phyloP scores from a whole-genome alignment of 768 basidiomycete genomes.

The Tubosaeta sp. region DNA sequence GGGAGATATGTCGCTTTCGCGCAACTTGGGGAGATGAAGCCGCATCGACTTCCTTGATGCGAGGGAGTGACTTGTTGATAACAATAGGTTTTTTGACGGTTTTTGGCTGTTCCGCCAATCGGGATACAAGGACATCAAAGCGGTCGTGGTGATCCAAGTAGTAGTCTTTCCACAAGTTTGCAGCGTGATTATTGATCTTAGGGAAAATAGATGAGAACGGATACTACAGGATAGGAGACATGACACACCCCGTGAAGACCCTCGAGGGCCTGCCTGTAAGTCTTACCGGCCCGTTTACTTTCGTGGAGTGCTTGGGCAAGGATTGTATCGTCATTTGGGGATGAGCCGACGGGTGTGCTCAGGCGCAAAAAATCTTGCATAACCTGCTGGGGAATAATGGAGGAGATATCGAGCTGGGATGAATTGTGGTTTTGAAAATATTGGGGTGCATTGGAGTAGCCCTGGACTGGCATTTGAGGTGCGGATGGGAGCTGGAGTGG shows the following conservation, averaged over 20 bases:
- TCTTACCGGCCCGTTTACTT: conserved; percentile 39
- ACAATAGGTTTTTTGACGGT: conserved; percentile 30
- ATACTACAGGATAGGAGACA: neutral
- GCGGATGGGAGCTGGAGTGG: conserved; percentile 31
- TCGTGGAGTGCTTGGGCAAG: conserved; percentile 47
- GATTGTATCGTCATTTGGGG: conserved; percentile 51
- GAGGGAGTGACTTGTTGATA: conserved; percentile 7
- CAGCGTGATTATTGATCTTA: conserved; percentile 43
- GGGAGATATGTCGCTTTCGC: conserved; percentile 35
- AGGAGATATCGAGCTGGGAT: conserved; percentile 31
- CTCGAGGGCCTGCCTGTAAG: conserved; percentile 64
- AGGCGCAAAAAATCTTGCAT: conserved; percentile 54
- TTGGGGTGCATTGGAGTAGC: conserved; percentile 15
- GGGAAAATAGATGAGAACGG: conserved; percentile 2
- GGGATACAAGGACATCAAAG: conserved; percentile 41
- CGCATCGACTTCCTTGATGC: conserved; percentile 1
- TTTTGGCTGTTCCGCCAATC: conserved; percentile 22
- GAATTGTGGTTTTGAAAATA: conserved; percentile 19
- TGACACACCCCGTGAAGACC: conserved; percentile 57
- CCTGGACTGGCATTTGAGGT: conserved; percentile 24
- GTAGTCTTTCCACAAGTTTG: conserved; percentile 77
- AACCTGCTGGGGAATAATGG: conserved; percentile 45
- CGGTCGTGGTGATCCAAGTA: conserved; percentile 66
- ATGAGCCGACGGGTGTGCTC: conserved; percentile 48
- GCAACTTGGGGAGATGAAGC: conserved; percentile 24